Conservation (phyloP, 2,329 filamentous ascomycete species). For the Trichoderma gracile region DNA sequence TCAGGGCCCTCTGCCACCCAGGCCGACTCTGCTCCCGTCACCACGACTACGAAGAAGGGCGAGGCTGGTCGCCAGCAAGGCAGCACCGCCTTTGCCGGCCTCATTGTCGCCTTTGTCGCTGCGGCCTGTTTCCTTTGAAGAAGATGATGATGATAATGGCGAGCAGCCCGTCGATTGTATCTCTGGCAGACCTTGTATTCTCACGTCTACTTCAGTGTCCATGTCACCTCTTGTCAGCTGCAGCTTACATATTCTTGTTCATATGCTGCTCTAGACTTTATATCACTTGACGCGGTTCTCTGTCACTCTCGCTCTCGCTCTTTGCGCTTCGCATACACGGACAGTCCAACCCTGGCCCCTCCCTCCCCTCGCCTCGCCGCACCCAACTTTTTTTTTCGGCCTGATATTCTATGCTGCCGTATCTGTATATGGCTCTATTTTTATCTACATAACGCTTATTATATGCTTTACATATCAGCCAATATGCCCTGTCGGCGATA, state of each 20-base stretch:
- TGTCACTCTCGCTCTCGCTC: neutral
- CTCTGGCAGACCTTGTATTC: conserved; percentile 14
- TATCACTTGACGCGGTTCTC: conserved; percentile 19
- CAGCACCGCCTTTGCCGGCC: conserved; percentile 53
- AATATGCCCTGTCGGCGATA: conserved; percentile 37
- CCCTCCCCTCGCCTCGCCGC: conserved; percentile 2
- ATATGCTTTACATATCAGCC: conserved; percentile 34
- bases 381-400: neutral
- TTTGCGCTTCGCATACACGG: conserved; percentile 20
- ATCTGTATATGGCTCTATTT: conserved; percentile 23
- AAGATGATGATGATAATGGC: conserved; percentile 16
- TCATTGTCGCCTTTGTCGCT: conserved; percentile 58
- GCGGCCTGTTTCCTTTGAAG: conserved; percentile 51
- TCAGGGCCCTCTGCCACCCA: conserved; percentile 31
- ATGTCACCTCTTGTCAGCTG: conserved; percentile 24
- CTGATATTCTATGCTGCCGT: conserved; percentile 17
- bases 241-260: conserved; percentile 18
- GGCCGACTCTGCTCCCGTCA: conserved; percentile 35
- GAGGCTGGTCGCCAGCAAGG: conserved; percentile 51
- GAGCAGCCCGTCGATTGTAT: conserved; percentile 27
- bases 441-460: conserved; percentile 30
- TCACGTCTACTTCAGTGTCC: conserved; percentile 23
- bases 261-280: conserved; percentile 24
- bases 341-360: neutral
- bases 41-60: conserved; percentile 44